Percentiles rank a stretch among this genome's conserved stretches.
Conservation (phyloP, 2,329 filamentous ascomycete genomes). For the Xylaria sp. region DNA sequence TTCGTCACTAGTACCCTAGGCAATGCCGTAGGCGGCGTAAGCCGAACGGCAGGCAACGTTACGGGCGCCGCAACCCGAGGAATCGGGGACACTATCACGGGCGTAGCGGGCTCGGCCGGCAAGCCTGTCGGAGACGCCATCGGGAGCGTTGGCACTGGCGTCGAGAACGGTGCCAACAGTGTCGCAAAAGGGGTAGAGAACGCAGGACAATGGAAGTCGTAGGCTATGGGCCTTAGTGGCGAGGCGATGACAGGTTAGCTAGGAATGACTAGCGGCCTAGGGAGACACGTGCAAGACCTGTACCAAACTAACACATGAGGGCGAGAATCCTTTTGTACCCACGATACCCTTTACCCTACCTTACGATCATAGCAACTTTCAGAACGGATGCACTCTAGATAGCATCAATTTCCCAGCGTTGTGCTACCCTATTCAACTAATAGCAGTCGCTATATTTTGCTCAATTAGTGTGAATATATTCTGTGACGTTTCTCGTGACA, state of each 20-base stretch:
- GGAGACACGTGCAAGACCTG: too few relatives aligned
- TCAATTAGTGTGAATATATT: too few relatives aligned
- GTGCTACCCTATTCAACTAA: too few relatives aligned
- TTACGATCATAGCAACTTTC: too few relatives aligned
- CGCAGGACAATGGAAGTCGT: constrained; percentile 37
- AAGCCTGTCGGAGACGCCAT: constrained; percentile 55
- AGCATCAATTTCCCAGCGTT: too few relatives aligned
- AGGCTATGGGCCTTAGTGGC: background rate
- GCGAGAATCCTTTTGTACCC: too few relatives aligned
- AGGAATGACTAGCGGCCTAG: background rate
- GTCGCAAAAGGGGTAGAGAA: constrained; percentile 54
- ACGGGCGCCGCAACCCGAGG: constrained; percentile 51
- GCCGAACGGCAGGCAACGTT: constrained; percentile 42
- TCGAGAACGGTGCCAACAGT: constrained; percentile 50
- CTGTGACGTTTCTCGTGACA: too few relatives aligned
- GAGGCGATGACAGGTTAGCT: background rate
- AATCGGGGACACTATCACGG: constrained; percentile 52
- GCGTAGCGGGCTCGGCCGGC: constrained; percentile 51
- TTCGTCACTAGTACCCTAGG: constrained; percentile 44
- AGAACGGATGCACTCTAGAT: too few relatives aligned
- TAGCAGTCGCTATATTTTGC: too few relatives aligned
- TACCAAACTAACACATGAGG: background rate
- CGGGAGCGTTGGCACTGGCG: constrained; percentile 48
- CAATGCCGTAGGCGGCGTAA: constrained; percentile 40
- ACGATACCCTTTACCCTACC: constrained; percentile 7